phyloP scores from a whole-genome alignment of 1,284 basidiomycete genomes.

The Inonotus obliquus region DNA sequence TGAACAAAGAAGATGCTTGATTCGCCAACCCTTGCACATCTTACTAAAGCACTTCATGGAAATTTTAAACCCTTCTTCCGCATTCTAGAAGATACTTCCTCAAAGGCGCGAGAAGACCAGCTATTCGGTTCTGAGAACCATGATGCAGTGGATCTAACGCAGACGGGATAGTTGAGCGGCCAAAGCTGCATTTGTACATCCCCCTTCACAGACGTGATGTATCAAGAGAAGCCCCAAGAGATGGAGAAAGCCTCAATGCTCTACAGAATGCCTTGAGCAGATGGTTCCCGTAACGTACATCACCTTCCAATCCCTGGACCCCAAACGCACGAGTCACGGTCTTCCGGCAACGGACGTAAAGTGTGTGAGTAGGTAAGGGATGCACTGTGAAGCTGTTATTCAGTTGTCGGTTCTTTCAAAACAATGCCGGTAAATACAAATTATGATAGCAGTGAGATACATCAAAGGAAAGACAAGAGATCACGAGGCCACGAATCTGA shows the following conservation, averaged over 20 bases:
- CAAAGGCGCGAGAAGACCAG: neutral
- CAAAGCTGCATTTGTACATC: neutral
- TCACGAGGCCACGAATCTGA: neutral
- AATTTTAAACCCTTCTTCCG: neutral
- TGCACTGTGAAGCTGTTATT: neutral
- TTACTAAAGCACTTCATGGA: too few species aligned
- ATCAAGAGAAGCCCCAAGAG: neutral
- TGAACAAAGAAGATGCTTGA: too few species aligned
- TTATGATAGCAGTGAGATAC: neutral
- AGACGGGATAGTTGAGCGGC: constrained; percentile 1
- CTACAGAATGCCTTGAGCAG: neutral
- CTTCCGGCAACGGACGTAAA: neutral
- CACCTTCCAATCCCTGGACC: neutral
- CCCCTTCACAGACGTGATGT: constrained; percentile 1
- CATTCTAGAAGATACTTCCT: neutral
- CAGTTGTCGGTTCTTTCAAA: neutral
- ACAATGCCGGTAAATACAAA: neutral
- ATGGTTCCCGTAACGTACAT: neutral
- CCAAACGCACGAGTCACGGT: neutral
- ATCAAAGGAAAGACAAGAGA: neutral
- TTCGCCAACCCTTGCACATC: too few species aligned
- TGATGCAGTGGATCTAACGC: neutral
- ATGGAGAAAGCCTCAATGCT: neutral
- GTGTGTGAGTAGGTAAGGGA: neutral
- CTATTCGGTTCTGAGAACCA: neutral